Percentiles rank a stretch among this genome's conserved stretches.
phyloP scores from a whole-genome alignment of 345 rosid genomes.

The Populus davidiana region DNA sequence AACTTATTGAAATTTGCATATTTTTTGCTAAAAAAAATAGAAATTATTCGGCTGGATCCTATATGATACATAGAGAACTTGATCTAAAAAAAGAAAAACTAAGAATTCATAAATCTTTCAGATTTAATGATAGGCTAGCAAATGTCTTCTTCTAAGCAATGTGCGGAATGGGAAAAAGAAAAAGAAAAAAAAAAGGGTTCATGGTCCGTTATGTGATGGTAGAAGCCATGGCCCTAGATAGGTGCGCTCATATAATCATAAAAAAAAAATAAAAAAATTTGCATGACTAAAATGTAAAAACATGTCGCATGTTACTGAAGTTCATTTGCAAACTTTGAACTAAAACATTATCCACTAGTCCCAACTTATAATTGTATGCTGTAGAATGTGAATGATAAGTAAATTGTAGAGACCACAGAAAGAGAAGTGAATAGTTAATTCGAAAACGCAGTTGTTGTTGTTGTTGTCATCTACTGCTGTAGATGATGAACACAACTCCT shows the following conservation, averaged over 20 bases:
- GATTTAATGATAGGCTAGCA: background rate
- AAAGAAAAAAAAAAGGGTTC: no score
- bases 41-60: background rate
- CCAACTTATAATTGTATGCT: background rate
- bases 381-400: background rate
- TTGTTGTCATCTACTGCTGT: background rate
- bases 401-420: background rate
- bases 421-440: background rate
- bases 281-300: background rate
- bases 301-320: background rate
- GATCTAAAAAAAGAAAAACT: background rate
- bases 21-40: background rate
- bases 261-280: background rate
- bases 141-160: background rate
- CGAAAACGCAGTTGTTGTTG: background rate
- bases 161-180: background rate
- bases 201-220: background rate
- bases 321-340: background rate
- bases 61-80: background rate
- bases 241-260: background rate
- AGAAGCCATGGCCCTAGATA: background rate
- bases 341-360: background rate
- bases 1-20: background rate
- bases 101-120: background rate
- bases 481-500: background rate